Evolutionary conservation across 331 rosid genomes (phyloP).

Genomic region (Erythrophleum ivorense): DNA sequence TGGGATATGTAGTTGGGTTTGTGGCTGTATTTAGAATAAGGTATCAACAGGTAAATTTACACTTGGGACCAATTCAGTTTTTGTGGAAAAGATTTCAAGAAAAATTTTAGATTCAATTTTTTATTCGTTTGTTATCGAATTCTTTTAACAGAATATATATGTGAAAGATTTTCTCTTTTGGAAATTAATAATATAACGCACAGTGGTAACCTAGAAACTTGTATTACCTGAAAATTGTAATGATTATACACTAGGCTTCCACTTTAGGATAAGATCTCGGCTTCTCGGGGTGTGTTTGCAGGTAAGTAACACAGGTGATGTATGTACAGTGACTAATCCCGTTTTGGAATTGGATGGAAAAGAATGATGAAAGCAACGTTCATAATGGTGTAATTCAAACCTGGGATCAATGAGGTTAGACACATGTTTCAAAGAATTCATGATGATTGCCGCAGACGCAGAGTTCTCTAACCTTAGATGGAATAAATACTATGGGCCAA

Average conservation of each 20-base stretch:
- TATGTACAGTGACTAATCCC: background rate
- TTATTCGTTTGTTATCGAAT: background rate
- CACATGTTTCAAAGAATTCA: slow-evolving; percentile 37
- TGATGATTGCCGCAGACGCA: slow-evolving; percentile 32
- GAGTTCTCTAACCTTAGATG: slow-evolving; percentile 35
- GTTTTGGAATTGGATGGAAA: background rate
- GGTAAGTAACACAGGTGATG: background rate
- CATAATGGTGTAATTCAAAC: slow-evolving; percentile 22
- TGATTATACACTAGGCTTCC: slow-evolving; percentile 37
- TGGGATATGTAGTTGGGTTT: slow-evolving; percentile 7
- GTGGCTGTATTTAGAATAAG: background rate
- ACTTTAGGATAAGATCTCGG: background rate
- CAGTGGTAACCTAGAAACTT: background rate
- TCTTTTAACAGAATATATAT: background rate
- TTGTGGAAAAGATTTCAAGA: background rate
- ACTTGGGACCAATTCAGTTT: background rate
- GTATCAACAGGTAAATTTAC: background rate
- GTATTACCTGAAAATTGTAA: background rate
- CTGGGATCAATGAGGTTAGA: slow-evolving; percentile 19
- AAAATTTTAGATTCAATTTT: background rate
- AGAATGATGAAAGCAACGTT: background rate
- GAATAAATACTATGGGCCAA: background rate
- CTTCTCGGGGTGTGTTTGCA: background rate
- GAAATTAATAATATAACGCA: background rate
- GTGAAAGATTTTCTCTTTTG: background rate